Percentiles rank a stretch among this genome's conserved stretches.
Evolutionary conservation across 1,284 basidiomycete genomes (phyloP).

Genomic region (Dichomitus squalens): DNA sequence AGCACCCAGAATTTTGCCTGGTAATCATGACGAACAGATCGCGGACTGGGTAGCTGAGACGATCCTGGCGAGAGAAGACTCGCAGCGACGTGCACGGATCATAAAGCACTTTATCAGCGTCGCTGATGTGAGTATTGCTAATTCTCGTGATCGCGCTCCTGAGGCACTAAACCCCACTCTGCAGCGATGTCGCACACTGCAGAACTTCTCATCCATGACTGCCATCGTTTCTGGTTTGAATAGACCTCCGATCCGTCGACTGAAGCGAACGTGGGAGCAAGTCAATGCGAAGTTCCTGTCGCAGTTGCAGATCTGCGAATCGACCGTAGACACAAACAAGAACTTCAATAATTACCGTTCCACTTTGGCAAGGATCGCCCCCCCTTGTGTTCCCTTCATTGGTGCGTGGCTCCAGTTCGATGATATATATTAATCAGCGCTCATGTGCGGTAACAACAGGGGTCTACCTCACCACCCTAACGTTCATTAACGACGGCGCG

Average conservation of each 20-base stretch:
- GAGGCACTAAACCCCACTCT: neutral
- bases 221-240: conserved; percentile 96
- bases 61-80: conserved; percentile 85
- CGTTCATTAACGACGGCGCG: conserved; percentile 99
- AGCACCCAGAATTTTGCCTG: neutral
- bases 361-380: conserved; percentile 82
- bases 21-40: conserved; percentile 48
- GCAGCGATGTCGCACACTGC: conserved; percentile 86
- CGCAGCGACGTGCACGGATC: conserved; percentile 77
- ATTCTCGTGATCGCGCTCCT: neutral
- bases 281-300: conserved; percentile 75
- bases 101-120: conserved; percentile 94
- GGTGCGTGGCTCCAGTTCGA: conserved; percentile 52
- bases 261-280: conserved; percentile 96
- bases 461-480: conserved; percentile 93
- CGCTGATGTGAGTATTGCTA: conserved; percentile 75
- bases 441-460: conserved; percentile 49
- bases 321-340: conserved; percentile 85
- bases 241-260: conserved; percentile 88
- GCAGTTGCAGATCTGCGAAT: conserved; percentile 72
- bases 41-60: conserved; percentile 95
- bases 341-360: conserved; percentile 95
- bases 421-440: neutral
- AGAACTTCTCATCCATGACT: conserved; percentile 96
- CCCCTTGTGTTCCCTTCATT: conserved; percentile 97